A percentile compares a stretch with the other conserved stretches of the same genome.
phyloP scores from a whole-genome alignment of 169 alveolate genomes.

The Eimeria zaria region DNA sequence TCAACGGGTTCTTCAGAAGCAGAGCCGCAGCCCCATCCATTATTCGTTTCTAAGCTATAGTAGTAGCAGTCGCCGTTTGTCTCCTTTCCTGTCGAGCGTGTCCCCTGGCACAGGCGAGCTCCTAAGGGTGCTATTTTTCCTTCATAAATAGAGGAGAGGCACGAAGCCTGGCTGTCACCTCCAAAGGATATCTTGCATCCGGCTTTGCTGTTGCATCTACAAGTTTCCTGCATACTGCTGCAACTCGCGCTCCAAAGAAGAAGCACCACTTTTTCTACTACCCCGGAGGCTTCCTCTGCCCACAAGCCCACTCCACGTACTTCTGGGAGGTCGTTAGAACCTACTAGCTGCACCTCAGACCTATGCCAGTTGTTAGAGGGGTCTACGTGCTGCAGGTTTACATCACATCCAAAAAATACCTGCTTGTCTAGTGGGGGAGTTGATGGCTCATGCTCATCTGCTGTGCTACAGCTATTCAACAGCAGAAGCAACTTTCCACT shows the following conservation, averaged over 20 bases:
- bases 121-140: constrained; percentile 32
- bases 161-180: not conserved
- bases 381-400: constrained; percentile 37
- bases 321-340: constrained; percentile 60
- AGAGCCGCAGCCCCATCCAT: constrained; percentile 67
- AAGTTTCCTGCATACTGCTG: constrained; percentile 18
- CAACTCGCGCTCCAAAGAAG: constrained; percentile 54
- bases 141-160: constrained; percentile 42
- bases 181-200: constrained; percentile 23
- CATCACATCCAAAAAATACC: constrained; percentile 34
- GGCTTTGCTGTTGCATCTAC: constrained; percentile 28
- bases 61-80: constrained; percentile 21
- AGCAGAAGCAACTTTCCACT: constrained; percentile 51
- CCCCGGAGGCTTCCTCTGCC: constrained; percentile 38
- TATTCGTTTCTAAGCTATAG: not conserved
- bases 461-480: constrained; percentile 58
- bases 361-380: constrained; percentile 12
- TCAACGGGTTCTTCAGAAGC: not conserved
- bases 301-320: constrained; percentile 37
- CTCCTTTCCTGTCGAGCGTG: not conserved
- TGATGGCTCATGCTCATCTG: constrained; percentile 44
- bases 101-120: constrained; percentile 63
- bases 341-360: not conserved
- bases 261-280: constrained; percentile 21
- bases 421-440: constrained; percentile 18